These are phyloP conservation scores for Neopestalotiopsis rosae DNA, from an alignment of 2,329 filamentous ascomycete genomes.

Conservation along the genomic window DNA sequence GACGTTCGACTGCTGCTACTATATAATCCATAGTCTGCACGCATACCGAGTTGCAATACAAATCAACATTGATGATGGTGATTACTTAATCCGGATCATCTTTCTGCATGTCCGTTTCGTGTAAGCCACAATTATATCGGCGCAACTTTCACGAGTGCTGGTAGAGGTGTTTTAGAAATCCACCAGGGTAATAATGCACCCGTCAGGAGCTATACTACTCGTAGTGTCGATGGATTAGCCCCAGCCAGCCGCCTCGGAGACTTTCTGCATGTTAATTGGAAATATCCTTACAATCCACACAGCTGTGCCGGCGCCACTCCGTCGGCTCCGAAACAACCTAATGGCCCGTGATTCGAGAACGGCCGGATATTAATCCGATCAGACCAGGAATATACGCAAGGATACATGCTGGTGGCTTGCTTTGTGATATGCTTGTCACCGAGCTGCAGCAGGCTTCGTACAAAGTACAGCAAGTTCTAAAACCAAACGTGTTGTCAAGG, in stretches of 20 bases:
- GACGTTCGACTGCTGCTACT: neutral
- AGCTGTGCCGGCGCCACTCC: neutral
- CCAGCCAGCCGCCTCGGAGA: neutral
- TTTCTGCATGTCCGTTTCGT: neutral
- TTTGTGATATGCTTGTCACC: neutral
- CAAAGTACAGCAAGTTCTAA: neutral
- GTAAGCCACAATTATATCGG: neutral
- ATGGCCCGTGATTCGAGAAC: neutral
- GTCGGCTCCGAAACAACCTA: neutral
- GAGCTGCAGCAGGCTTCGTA: neutral
- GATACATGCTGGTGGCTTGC: neutral
- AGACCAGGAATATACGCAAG: neutral
- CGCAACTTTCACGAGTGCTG: neutral
- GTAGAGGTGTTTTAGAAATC: neutral
- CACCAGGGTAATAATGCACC: neutral
- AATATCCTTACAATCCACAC: neutral
- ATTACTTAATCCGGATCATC: neutral
- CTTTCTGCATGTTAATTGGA: neutral
- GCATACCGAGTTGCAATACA: neutral
- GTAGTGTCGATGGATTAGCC: neutral
- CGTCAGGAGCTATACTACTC: neutral
- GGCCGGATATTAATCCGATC: neutral
- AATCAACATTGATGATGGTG: neutral
- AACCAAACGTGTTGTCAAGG: neutral
- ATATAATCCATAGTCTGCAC: neutral